These are phyloP conservation scores for Fomitopsis serialis DNA, from an alignment of 768 basidiomycete species.

Conservation along the genomic window DNA sequence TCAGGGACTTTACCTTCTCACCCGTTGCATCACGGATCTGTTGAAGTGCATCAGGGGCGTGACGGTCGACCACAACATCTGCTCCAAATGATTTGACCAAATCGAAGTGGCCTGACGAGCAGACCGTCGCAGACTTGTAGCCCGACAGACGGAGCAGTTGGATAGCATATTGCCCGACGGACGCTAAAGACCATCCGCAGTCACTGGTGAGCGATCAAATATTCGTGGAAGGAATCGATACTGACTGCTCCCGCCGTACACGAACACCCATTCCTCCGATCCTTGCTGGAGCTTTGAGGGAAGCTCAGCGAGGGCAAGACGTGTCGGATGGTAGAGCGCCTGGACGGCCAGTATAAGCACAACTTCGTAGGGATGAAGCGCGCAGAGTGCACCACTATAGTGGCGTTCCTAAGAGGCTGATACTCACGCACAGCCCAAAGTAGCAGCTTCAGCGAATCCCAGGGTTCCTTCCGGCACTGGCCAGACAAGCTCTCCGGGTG, in stretches of 20 bases:
- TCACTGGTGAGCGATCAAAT: slow-evolving; percentile 10
- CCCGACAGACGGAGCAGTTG: slow-evolving; percentile 38
- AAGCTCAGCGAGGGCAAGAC: slow-evolving; percentile 10
- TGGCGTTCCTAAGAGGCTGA: neutral
- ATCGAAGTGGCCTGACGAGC: slow-evolving; percentile 32
- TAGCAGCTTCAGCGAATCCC: slow-evolving; percentile 7
- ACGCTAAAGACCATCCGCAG: neutral
- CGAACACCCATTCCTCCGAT: slow-evolving; percentile 6
- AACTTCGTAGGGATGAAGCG: too few species aligned
- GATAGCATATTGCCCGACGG: slow-evolving; percentile 31
- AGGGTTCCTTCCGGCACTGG: slow-evolving; percentile 6
- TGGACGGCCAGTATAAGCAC: too few species aligned
- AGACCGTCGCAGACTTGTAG: slow-evolving; percentile 38
- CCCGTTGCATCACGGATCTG: slow-evolving; percentile 9
- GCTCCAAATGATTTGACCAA: slow-evolving; percentile 37
- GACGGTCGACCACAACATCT: slow-evolving; percentile 21
- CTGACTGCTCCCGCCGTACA: slow-evolving; percentile 13
- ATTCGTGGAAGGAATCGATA: slow-evolving; percentile 10
- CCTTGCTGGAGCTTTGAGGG: slow-evolving; percentile 3
- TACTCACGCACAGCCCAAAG: slow-evolving; percentile 8
- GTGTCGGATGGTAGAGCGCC: slow-evolving; percentile 12
- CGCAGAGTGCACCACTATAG: too few species aligned
- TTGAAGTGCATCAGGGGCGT: slow-evolving; percentile 10
- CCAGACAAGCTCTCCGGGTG: slow-evolving; percentile 13
- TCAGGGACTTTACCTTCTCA: slow-evolving; percentile 6